A percentile compares a stretch with the other conserved stretches of the same genome.
Evolutionary conservation across 2,329 filamentous ascomycete species (phyloP).

Genomic region (Trichoderma arundinaceum): DNA sequence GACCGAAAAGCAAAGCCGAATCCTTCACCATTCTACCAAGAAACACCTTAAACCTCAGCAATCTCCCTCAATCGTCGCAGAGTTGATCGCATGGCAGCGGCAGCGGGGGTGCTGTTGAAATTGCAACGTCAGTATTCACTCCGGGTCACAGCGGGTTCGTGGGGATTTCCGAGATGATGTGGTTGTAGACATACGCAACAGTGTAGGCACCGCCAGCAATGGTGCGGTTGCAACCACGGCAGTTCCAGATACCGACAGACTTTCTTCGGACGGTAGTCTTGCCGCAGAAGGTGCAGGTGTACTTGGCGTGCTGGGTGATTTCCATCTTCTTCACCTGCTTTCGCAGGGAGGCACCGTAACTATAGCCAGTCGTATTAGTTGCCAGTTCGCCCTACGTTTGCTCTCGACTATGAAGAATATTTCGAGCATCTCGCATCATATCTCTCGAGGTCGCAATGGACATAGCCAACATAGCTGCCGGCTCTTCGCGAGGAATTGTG

Average conservation of each 20-base stretch:
- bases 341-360: slow-evolving; percentile 98
- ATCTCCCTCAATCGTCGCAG: slow-evolving; percentile 97
- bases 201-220: slow-evolving; percentile 78
- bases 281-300: slow-evolving; percentile 98
- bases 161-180: neutral
- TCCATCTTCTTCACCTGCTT: slow-evolving; percentile 99
- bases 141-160: neutral
- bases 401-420: neutral
- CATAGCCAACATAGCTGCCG: neutral
- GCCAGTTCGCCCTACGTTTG: slow-evolving; percentile 5
- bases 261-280: slow-evolving; percentile 93
- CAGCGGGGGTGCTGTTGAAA: slow-evolving; percentile 78
- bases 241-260: slow-evolving; percentile 95
- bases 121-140: slow-evolving; percentile 38
- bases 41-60: slow-evolving; percentile 78
- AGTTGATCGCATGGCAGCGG: slow-evolving; percentile 92
- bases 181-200: slow-evolving; percentile 79
- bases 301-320: slow-evolving; percentile 97
- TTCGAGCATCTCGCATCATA: slow-evolving; percentile 1
- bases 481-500: neutral
- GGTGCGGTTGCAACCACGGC: slow-evolving; percentile 93
- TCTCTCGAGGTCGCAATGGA: neutral
- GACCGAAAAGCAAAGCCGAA: slow-evolving; percentile 54
- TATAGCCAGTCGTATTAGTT: slow-evolving; percentile 45
- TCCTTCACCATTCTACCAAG: slow-evolving; percentile 43